Conservation (phyloP, 495 filamentous ascomycete genomes). For the Parmelia sp. region DNA sequence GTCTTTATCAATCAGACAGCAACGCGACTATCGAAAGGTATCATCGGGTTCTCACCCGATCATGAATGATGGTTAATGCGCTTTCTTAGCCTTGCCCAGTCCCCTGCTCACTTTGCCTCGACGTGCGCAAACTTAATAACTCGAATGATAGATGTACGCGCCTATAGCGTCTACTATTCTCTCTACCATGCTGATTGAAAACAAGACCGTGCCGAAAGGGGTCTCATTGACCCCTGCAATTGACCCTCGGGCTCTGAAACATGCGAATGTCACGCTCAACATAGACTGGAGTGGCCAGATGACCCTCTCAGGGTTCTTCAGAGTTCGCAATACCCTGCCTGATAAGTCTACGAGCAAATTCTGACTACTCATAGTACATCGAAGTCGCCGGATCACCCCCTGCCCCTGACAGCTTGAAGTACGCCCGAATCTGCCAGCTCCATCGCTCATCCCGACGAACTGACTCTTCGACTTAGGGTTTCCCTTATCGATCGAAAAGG, state of each 20-base stretch:
- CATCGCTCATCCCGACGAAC: not conserved
- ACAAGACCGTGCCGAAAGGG: constrained; percentile 40
- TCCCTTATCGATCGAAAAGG: constrained; percentile 8
- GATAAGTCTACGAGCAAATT: too few species aligned
- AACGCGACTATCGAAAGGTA: constrained; percentile 45
- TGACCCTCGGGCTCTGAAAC: constrained; percentile 52
- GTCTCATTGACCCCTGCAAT: constrained; percentile 48
- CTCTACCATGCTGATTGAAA: not conserved
- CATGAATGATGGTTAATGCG: not conserved
- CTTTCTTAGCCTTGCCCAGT: constrained; percentile 35
- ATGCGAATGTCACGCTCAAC: constrained; percentile 39
- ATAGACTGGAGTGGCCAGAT: constrained; percentile 24
- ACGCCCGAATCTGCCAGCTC: too few species aligned
- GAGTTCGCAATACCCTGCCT: not conserved
- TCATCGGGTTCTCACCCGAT: too few species aligned
- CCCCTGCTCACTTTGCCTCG: constrained; percentile 34
- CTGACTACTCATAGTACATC: constrained; percentile 9
- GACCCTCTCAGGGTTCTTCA: constrained; percentile 18
- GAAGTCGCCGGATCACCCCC: not conserved
- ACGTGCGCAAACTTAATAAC: constrained; percentile 47
- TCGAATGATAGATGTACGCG: constrained; percentile 47
- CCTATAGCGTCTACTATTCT: not conserved
- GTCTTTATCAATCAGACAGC: constrained; percentile 49
- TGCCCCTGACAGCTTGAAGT: constrained; percentile 5
- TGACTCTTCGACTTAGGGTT: not conserved